phyloP scores from a whole-genome alignment of 176 grass and related monocot genomes.

The Oryza longistaminata region DNA sequence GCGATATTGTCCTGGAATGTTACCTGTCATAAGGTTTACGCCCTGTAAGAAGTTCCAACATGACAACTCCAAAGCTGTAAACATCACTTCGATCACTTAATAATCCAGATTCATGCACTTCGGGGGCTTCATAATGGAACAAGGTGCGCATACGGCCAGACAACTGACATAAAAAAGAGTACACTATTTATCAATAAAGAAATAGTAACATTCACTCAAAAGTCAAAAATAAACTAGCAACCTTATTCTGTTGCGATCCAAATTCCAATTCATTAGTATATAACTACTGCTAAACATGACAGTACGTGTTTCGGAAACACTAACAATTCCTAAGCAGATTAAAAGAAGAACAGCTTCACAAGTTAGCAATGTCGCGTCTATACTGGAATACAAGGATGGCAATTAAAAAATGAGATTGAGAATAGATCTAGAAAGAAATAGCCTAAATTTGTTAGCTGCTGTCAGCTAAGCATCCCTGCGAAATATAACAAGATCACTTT shows the following conservation, averaged over 20 bases:
- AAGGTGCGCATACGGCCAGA: constrained; percentile 56
- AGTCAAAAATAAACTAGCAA: neutral
- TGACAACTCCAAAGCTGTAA: constrained; percentile 94
- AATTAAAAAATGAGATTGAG: neutral
- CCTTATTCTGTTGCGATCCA: neutral
- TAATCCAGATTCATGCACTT: constrained; percentile 76
- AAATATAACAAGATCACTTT: neutral
- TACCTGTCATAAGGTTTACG: constrained; percentile 91
- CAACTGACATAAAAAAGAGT: constrained; percentile 56
- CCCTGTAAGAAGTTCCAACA: constrained; percentile 97
- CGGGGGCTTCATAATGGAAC: constrained; percentile 88
- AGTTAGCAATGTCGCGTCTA: neutral
- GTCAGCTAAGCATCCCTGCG: neutral
- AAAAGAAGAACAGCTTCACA: neutral
- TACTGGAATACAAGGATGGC: neutral
- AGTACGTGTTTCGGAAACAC: neutral
- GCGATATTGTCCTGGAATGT: neutral
- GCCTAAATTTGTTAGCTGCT: neutral
- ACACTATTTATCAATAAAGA: constrained; percentile 20
- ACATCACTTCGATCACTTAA: constrained; percentile 86
- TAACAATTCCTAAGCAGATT: neutral
- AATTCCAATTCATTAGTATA: neutral
- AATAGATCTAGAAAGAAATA: neutral
- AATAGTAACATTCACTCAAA: neutral
- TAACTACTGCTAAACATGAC: neutral